Base-by-base conservation (phyloP, 2,329 filamentous ascomycete genomes). In the Calonectria multiphialidica region DNA sequence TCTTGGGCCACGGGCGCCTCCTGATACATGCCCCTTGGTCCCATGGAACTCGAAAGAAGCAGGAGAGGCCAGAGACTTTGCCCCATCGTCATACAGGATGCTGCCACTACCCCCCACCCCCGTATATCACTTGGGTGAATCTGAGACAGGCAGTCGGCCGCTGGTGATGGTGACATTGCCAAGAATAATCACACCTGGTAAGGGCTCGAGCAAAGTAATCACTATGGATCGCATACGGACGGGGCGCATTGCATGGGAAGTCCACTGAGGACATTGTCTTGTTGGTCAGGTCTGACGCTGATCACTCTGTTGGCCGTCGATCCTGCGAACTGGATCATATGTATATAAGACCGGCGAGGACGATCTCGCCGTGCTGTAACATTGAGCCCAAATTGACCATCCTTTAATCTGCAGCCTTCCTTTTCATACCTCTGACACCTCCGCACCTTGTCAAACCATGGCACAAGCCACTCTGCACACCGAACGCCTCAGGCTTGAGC, bases 381-480 rank as follows among this genome's bases (percentile, higher is more conserved):
- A 2, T 8, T 3, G 9, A 21, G 3, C 16, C 23, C 15, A 12
- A 45, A 30, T 28, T 6, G 7, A 28, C 25, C 25, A 21, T 9
- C 25, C 47, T 8, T 15, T 15, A 28, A 50, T 3, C 21, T 9
- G 2, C 18, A 45, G 8, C 25, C 47, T 50, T 28, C 13, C 5
- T 7, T 7, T 18, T 16, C 23, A 15, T 33, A 10, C 35, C 10
- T 37, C 13, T 28, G n/a, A n/a, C n/a, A n/a, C n/a, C n/a, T n/a
- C n/a, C n/a, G n/a, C n/a, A n/a, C n/a, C 2, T 53, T 25, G 2
- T 13, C 33, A 6, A 45, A 45, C 16, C 42, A 77, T 77, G 76
- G 53, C 37, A n/a, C 76, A 77, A 49, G 68, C 72, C 28, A 76
- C 72, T 30, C 70, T 77, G 8, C 72, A 57, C 40, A 77, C 76